phyloP scores from a whole-genome alignment of 2,329 filamentous ascomycete genomes.

The Dissoconium aciculare region DNA sequence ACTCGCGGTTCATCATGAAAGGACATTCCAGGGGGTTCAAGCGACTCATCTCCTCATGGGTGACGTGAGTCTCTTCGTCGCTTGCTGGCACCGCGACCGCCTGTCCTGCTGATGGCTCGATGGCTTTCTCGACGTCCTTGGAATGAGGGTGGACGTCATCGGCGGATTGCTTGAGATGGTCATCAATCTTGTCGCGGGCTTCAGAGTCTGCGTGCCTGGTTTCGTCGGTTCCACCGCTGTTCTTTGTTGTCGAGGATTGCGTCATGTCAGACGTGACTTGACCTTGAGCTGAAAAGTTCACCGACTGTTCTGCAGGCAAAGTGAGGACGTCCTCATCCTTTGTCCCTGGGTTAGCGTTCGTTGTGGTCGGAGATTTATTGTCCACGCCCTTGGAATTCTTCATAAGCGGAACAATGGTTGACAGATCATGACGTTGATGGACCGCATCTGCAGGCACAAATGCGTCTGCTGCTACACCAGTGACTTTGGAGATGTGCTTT shows the following conservation, averaged over 20 bases:
- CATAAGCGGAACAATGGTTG: too few relatives aligned
- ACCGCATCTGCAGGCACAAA: neutral
- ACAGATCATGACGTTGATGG: too few relatives aligned
- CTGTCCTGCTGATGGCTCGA: slow-evolving; percentile 22
- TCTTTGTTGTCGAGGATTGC: neutral
- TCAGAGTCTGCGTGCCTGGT: slow-evolving; percentile 3
- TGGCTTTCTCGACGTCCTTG: slow-evolving; percentile 20
- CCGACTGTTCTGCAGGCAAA: neutral
- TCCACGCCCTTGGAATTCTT: too few relatives aligned
- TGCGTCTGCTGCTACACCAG: neutral
- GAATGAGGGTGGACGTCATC: slow-evolving; percentile 23
- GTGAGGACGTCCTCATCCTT: too few relatives aligned
- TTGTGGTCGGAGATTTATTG: neutral
- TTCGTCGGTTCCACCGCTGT: neutral
- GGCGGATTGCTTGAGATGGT: slow-evolving; percentile 17
- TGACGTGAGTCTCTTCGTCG: slow-evolving; percentile 22
- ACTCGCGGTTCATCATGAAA: slow-evolving; percentile 27
- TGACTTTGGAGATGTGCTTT: neutral
- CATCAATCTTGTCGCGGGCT: slow-evolving; percentile 19
- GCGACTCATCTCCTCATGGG: slow-evolving; percentile 26
- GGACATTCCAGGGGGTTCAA: slow-evolving; percentile 21
- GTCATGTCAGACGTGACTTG: neutral
- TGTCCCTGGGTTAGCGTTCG: too few relatives aligned
- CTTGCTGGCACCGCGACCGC: slow-evolving; percentile 22
- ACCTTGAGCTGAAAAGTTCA: too few relatives aligned